Evolutionary conservation across 202 grass and related monocot species (phyloP).

Genomic region (Brachypodium distachyon): DNA sequence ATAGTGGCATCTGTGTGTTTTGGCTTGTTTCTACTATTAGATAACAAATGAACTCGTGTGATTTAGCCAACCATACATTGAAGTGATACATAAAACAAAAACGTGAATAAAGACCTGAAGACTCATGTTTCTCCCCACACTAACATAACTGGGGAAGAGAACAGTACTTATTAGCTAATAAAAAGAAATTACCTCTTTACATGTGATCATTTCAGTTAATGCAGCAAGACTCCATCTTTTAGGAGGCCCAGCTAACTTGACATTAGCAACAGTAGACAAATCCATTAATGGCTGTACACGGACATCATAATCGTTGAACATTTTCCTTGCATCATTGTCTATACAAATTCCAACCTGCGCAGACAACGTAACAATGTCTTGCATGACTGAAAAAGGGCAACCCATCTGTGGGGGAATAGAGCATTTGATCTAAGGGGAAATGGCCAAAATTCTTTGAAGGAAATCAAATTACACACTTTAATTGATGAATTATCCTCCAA

Average conservation of each 20-base stretch:
- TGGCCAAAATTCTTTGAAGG: background rate
- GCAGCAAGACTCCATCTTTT: conserved; percentile 79
- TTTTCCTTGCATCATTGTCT: conserved; percentile 74
- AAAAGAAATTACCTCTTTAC: conserved; percentile 52
- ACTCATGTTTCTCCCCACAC: background rate
- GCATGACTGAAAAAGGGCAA: background rate
- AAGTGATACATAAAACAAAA: background rate
- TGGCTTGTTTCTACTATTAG: no score
- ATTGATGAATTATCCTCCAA: conserved; percentile 64
- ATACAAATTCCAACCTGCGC: conserved; percentile 84
- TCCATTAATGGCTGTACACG: conserved; percentile 64
- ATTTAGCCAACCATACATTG: background rate
- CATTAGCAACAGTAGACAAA: conserved; percentile 78
- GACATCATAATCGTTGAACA: conserved; percentile 66
- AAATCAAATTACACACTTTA: conserved; percentile 45
- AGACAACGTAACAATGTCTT: background rate
- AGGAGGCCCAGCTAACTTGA: conserved; percentile 44
- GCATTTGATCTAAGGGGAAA: background rate
- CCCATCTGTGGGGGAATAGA: background rate
- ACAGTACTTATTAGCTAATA: background rate
- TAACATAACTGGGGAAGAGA: background rate
- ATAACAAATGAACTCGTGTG: background rate
- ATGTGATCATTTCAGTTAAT: conserved; percentile 78
- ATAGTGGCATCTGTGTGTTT: background rate
- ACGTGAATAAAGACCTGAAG: background rate